Evolutionary conservation across 2,329 filamentous ascomycete species (phyloP).

Genomic region (Stagonosporopsis chrysanthemi): DNA sequence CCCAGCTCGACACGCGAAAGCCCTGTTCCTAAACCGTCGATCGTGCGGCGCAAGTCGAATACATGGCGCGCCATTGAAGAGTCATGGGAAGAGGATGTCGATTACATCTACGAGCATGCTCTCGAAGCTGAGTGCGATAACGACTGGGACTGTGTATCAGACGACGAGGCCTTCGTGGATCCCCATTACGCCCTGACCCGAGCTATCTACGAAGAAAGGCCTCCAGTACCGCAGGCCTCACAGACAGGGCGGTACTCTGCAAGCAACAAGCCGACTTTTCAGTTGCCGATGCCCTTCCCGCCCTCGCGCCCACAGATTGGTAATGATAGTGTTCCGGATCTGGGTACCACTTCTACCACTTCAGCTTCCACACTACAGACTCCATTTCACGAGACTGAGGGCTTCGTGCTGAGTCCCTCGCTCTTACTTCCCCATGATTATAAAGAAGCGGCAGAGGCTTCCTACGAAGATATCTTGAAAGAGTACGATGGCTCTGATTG

Average conservation of each 20-base stretch:
- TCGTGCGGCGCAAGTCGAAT: constrained; percentile 41
- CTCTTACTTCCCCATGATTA: constrained; percentile 46
- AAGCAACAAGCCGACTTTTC: constrained; percentile 4
- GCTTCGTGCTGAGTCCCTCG: constrained; percentile 51
- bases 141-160: constrained; percentile 59
- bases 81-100: constrained; percentile 69
- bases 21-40: constrained; percentile 31
- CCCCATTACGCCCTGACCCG: constrained; percentile 28
- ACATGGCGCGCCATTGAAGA: constrained; percentile 49
- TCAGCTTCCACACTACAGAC: constrained; percentile 46
- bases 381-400: constrained; percentile 37
- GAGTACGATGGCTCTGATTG: constrained; percentile 56
- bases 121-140: constrained; percentile 68
- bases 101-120: constrained; percentile 68
- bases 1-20: constrained; percentile 43
- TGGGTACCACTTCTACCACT: constrained; percentile 44
- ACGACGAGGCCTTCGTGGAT: constrained; percentile 44
- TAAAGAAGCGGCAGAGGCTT: constrained; percentile 46
- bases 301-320: constrained; percentile 41
- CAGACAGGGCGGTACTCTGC: not conserved
- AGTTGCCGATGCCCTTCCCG: constrained; percentile 33
- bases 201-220: constrained; percentile 10
- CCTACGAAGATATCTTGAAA: constrained; percentile 49
- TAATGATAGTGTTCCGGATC: constrained; percentile 41
- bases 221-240: constrained; percentile 5